Conservation (phyloP, 179 eudicot genomes). For the Camellia oleifera region DNA sequence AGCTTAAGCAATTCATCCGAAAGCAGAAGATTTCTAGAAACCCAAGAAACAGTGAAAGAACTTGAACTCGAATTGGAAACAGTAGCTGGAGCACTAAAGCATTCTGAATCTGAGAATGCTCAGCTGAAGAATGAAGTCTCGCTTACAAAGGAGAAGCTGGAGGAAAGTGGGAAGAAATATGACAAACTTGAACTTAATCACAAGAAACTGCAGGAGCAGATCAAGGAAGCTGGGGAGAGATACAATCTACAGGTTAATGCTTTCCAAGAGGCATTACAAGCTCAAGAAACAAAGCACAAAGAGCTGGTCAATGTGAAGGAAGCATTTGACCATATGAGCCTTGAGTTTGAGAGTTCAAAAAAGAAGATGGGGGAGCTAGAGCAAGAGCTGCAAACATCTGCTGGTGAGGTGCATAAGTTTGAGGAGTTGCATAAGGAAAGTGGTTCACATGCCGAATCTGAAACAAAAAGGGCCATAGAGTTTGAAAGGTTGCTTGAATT, state of each 20-base stretch:
- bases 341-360: conserved; percentile 74
- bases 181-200: conserved; percentile 60
- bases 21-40: conserved; percentile 68
- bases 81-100: conserved; percentile 48
- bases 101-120: conserved; percentile 61
- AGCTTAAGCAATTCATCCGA: conserved; percentile 28
- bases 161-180: conserved; percentile 49
- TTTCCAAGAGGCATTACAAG: conserved; percentile 68
- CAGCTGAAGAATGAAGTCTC: conserved; percentile 54
- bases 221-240: conserved; percentile 50
- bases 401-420: conserved; percentile 46
- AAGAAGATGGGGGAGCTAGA: conserved; percentile 71
- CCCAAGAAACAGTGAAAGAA: conserved; percentile 71
- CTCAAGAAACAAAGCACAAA: conserved; percentile 60
- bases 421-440: conserved; percentile 63
- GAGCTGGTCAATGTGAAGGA: conserved; percentile 70
- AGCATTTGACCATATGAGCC: conserved; percentile 53
- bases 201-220: conserved; percentile 61
- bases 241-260: conserved; percentile 55
- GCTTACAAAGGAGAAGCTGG: conserved; percentile 42
- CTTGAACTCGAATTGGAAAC: conserved; percentile 68
- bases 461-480: conserved; percentile 50
- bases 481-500: conserved; percentile 50
- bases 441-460: conserved; percentile 53
- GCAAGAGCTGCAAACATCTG: conserved; percentile 48